Conservation (phyloP, 495 filamentous ascomycete genomes). For the Neurospora sp. region DNA sequence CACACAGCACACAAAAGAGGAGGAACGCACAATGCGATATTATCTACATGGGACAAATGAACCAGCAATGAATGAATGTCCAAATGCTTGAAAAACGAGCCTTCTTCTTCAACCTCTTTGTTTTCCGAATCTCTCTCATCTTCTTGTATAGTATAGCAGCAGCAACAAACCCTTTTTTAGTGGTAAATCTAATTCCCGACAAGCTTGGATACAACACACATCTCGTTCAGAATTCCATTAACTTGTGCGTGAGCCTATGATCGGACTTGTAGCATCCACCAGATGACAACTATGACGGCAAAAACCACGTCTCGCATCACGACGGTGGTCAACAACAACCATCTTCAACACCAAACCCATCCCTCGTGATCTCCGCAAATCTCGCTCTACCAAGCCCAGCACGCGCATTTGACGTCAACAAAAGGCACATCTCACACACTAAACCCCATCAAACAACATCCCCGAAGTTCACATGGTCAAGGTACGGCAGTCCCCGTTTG, state of each 20-base stretch:
- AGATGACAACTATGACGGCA: no score
- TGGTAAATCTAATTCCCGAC: background rate
- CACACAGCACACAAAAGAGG: background rate
- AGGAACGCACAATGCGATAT: background rate
- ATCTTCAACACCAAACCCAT: background rate
- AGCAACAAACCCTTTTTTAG: background rate
- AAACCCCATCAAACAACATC: background rate
- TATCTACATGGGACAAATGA: background rate
- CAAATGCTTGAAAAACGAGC: background rate
- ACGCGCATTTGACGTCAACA: background rate
- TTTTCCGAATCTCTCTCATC: background rate
- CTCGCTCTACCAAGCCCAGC: background rate
- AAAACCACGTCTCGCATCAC: no score
- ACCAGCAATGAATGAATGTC: background rate
- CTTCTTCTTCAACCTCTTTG: background rate
- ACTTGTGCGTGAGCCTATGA: background rate
- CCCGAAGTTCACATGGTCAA: background rate
- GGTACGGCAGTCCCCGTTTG: background rate
- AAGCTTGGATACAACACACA: background rate
- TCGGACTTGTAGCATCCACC: background rate
- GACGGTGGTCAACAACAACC: background rate
- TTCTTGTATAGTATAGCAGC: background rate
- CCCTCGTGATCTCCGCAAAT: background rate
- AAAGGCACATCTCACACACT: background rate
- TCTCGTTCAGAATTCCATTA: background rate